Evolutionary conservation across 495 filamentous ascomycete genomes (phyloP), one percentile per base, ranked within the genome.

Genomic region (Hyphodiscus hymeniophilus): DNA sequence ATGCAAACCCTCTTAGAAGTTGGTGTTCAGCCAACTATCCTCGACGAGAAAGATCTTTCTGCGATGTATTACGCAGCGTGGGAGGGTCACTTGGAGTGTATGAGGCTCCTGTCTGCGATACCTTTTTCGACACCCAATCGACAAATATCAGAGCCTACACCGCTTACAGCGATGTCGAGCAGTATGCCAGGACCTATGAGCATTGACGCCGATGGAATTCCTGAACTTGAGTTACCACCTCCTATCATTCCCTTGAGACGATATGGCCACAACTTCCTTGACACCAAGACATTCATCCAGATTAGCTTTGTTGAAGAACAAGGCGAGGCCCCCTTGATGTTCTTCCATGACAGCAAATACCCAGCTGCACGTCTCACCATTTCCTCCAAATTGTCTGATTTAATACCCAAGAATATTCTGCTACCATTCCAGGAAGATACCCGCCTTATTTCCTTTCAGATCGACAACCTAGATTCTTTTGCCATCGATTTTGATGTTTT

Each of bases 21-120:
- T 41, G 82, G 82, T 18, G 92, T 83, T 18, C 76, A 87, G 57
- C 74, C 80, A 6, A 77, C 82, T 46, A 82, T 87, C 36, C 63
- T 82, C 22, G 92, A 98, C 59, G 92, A 98, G 63, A 97, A 97
- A 63, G 84, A 81, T 16, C 72, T 95, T 6, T 87, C 89, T 3
- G 89, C 92, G 7, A 87, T 96, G 85, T 97, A 98, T 63, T 97
- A 98, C 66, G 94, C 92, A 16, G 89, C 91, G 0, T 98, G 94
- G 94, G 92, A 98, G 70, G 94, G 94, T 0, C 86, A 96, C 61
- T 66, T 95, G 42, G 85, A 91, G 60, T 96, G 91, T 63, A 96
- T 98, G 85, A 76, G 83, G 45, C 75, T 94, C 12, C 79, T 98
- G 16, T 82, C 84, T 57, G 80, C 69, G 38, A 66, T 69, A 43